Evolutionary conservation across 441 rosid species (phyloP).

Genomic region (Corymbia calophylla): DNA sequence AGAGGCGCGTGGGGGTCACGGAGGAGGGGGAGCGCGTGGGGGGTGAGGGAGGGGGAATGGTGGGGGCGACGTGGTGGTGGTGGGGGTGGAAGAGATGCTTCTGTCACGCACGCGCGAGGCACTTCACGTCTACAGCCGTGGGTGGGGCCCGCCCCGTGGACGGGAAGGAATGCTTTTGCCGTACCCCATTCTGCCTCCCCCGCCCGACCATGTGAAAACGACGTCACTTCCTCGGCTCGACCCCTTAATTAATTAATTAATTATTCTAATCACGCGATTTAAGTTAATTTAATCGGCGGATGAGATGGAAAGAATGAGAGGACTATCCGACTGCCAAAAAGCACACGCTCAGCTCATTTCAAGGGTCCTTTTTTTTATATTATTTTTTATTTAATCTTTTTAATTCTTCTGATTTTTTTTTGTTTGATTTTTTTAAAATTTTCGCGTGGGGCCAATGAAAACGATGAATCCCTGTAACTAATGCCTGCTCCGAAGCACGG

Average conservation of each 20-base stretch:
- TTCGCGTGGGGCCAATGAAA: neutral
- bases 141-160: slow-evolving; percentile 21
- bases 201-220: neutral
- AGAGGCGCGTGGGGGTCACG: neutral
- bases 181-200: neutral
- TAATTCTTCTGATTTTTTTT: neutral
- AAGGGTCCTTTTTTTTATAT: neutral
- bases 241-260: neutral
- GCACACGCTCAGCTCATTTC: neutral
- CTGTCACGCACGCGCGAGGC: slow-evolving; percentile 19
- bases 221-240: neutral
- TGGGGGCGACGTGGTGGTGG: neutral
- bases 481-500: neutral
- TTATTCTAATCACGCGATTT: neutral
- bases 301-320: neutral
- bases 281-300: neutral
- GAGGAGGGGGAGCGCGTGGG: slow-evolving; percentile 3
- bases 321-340: neutral
- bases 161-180: neutral
- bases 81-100: slow-evolving; percentile 19
- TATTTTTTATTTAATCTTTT: neutral
- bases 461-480: neutral
- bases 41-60: neutral
- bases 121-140: slow-evolving; percentile 5
- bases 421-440: neutral